Conservation (phyloP, 2,329 filamentous ascomycete genomes). For the Pseudogymnoascus sp. region DNA sequence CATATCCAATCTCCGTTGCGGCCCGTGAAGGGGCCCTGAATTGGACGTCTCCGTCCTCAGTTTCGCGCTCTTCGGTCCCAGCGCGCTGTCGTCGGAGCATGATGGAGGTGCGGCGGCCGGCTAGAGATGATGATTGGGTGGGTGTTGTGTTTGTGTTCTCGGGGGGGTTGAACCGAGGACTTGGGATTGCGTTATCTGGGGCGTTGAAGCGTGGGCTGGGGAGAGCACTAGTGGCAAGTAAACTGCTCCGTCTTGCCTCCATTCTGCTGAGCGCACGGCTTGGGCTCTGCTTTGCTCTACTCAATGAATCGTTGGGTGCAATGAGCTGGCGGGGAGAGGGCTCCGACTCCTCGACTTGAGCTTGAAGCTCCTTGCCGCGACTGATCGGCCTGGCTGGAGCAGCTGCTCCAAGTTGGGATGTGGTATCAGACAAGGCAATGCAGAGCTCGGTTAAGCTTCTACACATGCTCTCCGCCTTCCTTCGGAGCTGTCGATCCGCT, state of each 20-base stretch:
- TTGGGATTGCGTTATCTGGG: slow-evolving; percentile 27
- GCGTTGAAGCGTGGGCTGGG: slow-evolving; percentile 25
- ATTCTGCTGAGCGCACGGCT: slow-evolving; percentile 26
- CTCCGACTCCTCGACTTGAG: not conserved
- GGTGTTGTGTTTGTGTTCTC: slow-evolving; percentile 25
- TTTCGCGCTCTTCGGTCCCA: slow-evolving; percentile 26
- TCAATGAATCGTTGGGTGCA: not conserved
- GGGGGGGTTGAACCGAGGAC: slow-evolving; percentile 23
- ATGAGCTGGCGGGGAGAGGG: not conserved
- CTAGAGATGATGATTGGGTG: slow-evolving; percentile 42
- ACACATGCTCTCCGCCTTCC: slow-evolving; percentile 89
- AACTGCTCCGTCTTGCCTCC: slow-evolving; percentile 28
- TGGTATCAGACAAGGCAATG: slow-evolving; percentile 62
- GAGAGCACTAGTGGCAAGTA: slow-evolving; percentile 24
- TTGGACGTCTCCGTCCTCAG: slow-evolving; percentile 41
- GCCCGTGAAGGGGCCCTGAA: slow-evolving; percentile 52
- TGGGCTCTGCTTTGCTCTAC: slow-evolving; percentile 11
- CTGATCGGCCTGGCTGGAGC: slow-evolving; percentile 16
- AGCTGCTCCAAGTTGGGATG: slow-evolving; percentile 11
- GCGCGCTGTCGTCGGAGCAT: slow-evolving; percentile 32
- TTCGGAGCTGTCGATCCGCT: slow-evolving; percentile 70
- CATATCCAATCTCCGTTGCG: slow-evolving; percentile 44
- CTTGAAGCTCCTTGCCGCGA: slow-evolving; percentile 7
- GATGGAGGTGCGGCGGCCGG: slow-evolving; percentile 47
- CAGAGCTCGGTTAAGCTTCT: slow-evolving; percentile 88